These are phyloP conservation scores for Pseudoperonospora humuli DNA, from an alignment of 352 stramenopile genomes.

Conservation along the genomic window DNA sequence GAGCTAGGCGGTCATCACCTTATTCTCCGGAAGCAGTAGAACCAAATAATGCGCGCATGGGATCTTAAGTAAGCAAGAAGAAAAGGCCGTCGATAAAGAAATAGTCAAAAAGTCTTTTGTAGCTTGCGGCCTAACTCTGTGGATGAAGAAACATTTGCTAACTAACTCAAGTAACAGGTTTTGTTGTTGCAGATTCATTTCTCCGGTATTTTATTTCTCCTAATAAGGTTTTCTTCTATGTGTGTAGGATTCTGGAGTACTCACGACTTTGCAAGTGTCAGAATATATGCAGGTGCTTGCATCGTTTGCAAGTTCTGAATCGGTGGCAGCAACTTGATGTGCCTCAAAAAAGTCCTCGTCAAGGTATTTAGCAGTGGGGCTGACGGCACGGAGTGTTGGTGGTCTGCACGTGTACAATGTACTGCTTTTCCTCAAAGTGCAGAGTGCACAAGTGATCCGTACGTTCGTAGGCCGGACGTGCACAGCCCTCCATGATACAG, in stretches of 20 bases:
- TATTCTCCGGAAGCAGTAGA: constrained; percentile 18
- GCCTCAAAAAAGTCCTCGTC: constrained; percentile 13
- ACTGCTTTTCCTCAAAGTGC: constrained; percentile 43
- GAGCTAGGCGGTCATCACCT: constrained; percentile 1
- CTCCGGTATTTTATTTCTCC: constrained; percentile 13
- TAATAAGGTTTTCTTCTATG: constrained; percentile 1
- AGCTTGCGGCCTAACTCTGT: too few relatives aligned
- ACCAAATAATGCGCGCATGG: constrained; percentile 4
- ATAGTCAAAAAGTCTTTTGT: too few relatives aligned
- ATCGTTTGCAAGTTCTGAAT: constrained; percentile 17
- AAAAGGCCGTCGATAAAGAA: constrained; percentile 12
- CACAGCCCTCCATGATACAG: constrained; percentile 60
- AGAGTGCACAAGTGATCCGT: constrained; percentile 45
- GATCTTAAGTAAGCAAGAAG: constrained; percentile 7
- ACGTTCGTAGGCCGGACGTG: constrained; percentile 42
- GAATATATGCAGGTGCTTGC: constrained; percentile 11
- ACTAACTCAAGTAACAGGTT: too few relatives aligned
- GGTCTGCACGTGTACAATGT: constrained; percentile 18
- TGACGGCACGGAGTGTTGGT: constrained; percentile 17
- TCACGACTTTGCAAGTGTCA: constrained; percentile 8
- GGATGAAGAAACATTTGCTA: too few relatives aligned
- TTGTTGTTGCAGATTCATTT: too few relatives aligned
- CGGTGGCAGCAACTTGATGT: constrained; percentile 9
- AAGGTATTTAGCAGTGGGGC: constrained; percentile 17
- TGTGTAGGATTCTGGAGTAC: constrained; percentile 12